phyloP scores from a whole-genome alignment of 1,284 basidiomycete species.

The Sporisorium sorghi region DNA sequence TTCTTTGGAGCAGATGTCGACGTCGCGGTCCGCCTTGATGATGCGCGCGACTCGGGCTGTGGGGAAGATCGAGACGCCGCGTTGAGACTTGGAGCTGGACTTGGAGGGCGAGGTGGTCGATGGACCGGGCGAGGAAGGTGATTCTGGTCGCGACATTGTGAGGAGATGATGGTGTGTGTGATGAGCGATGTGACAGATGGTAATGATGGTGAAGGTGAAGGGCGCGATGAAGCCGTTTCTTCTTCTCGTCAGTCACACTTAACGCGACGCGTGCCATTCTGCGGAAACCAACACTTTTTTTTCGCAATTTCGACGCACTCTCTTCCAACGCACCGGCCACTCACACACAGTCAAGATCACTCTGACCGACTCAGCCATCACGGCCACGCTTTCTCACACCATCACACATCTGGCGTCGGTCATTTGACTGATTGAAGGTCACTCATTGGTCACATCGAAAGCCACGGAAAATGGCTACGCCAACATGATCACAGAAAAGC shows the following conservation, averaged over 20 bases:
- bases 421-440: background rate
- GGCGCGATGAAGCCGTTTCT: background rate
- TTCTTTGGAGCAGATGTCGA: constrained; percentile 64
- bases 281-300: constrained; percentile 30
- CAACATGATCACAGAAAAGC: constrained; percentile 8
- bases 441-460: background rate
- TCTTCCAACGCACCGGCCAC: constrained; percentile 2
- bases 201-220: background rate
- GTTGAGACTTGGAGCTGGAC: constrained; percentile 13
- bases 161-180: background rate
- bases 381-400: background rate
- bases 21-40: constrained; percentile 63
- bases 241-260: constrained; percentile 12
- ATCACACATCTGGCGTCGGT: background rate
- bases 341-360: constrained; percentile 1
- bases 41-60: constrained; percentile 56
- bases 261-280: constrained; percentile 36
- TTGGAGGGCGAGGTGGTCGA: constrained; percentile 12
- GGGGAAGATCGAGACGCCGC: constrained; percentile 54
- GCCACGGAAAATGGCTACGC: constrained; percentile 7
- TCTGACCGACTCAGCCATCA: constrained; percentile 6
- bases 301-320: constrained; percentile 8
- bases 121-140: constrained; percentile 17
- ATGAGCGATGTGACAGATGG: background rate
- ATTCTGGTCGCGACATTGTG: constrained; percentile 19